Evolutionary conservation across 495 filamentous ascomycete genomes (phyloP).

Genomic region (Penicillium ochrochloron): DNA sequence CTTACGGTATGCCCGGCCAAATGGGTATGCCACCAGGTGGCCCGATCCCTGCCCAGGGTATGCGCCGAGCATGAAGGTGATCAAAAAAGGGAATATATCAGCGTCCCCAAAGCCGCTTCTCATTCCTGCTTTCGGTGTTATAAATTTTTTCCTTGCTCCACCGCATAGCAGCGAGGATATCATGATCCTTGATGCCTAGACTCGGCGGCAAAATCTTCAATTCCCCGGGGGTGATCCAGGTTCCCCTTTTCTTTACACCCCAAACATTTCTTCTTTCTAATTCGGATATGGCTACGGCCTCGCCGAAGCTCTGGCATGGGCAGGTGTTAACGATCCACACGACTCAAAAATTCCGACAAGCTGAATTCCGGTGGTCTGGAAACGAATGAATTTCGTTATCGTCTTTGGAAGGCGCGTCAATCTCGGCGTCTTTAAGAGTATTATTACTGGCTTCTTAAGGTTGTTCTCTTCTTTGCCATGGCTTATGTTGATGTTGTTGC

Average conservation of each 20-base stretch:
- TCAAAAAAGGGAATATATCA: slow-evolving; percentile 5
- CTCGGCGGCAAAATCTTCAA: slow-evolving; percentile 18
- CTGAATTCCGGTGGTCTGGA: slow-evolving; percentile 38
- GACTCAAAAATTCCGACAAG: slow-evolving; percentile 47
- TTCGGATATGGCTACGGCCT: slow-evolving; percentile 28
- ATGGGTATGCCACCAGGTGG: slow-evolving; percentile 49
- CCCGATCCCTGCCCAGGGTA: slow-evolving; percentile 45
- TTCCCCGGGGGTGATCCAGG: slow-evolving; percentile 13
- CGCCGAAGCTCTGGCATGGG: slow-evolving; percentile 44
- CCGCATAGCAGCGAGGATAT: slow-evolving; percentile 15
- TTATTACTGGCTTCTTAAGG: slow-evolving; percentile 33
- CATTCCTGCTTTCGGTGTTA: slow-evolving; percentile 15
- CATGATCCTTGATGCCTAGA: slow-evolving; percentile 26
- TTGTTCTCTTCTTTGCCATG: slow-evolving; percentile 34
- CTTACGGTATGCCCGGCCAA: slow-evolving; percentile 41
- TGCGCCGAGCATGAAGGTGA: slow-evolving; percentile 35
- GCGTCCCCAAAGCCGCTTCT: slow-evolving; percentile 10
- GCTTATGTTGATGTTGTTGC: slow-evolving; percentile 23
- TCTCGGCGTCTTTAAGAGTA: slow-evolving; percentile 39
- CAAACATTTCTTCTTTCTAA: slow-evolving; percentile 19
- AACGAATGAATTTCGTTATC: slow-evolving; percentile 33
- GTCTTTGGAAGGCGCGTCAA: slow-evolving; percentile 39
- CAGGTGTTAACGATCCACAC: slow-evolving; percentile 52
- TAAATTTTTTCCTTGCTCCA: slow-evolving; percentile 7
- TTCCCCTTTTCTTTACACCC: slow-evolving; percentile 18